Base-by-base conservation (phyloP, 345 rosid genomes). In the Stellera chamaejasme region DNA sequence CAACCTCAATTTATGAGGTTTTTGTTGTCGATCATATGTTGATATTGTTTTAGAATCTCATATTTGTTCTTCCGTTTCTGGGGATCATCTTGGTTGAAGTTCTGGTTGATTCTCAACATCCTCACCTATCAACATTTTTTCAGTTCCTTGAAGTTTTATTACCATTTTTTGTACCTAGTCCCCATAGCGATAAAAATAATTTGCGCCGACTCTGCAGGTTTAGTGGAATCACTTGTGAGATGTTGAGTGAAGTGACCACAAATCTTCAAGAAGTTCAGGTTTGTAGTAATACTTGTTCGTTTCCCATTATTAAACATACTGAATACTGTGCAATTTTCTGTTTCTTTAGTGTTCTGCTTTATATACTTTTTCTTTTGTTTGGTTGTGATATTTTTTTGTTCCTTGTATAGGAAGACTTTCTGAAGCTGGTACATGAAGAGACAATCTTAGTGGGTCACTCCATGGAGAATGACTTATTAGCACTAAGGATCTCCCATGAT, bases 361-460 rank as follows among this genome's bases (percentile, higher is more conserved):
- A 50, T 60, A 73, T 39, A 50, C 39, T 65, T 27, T 52, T 60
- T n/a, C n/a, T n/a, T 27, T 48, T 45, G 45, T 60, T 58, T 36
- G 43, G 63, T 61, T 54, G 61, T 57, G 16, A 69, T 58, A 58
- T 52, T 36, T 56, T 71, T 65, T 58, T 45, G 77, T 71, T 60
- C 60, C 66, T 48, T 78, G 63, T 72, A 69, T 87, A 89, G 97
- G 91, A 79, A 66, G 90, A 80, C 63, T 82, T 87, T 66, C 65
- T 84, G 39, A 80, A 77, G 78, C 84, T 87, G 73, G 95, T 89
- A 70, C 68, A 72, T 79, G 74, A 75, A 66, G 96, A 89, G 78
- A 87, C 99, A 4, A 58, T 89, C 77, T 77, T 93, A 76, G 76
- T 93, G 13, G 97, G 97, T 59, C 99, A 93, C 65, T 93, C 99